Percentiles rank a stretch among this genome's conserved stretches.
Evolutionary conservation across 129 eudicot genomes (phyloP).

Genomic region (Escallonia rubra): DNA sequence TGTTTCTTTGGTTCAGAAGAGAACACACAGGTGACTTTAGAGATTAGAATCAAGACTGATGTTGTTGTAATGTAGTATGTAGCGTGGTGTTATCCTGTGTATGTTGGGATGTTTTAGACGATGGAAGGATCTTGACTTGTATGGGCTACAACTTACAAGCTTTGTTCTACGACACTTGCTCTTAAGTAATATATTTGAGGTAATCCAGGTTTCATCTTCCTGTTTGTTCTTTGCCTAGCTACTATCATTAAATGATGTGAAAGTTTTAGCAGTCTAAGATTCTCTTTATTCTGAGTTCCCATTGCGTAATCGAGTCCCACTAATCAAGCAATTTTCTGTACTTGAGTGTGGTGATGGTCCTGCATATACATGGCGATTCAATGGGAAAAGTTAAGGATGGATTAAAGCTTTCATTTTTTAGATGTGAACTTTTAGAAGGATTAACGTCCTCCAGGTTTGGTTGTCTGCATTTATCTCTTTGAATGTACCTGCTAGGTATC

Average conservation of each 20-base stretch:
- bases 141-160: conserved; percentile 13
- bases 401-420: not conserved
- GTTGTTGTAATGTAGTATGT: conserved; percentile 17
- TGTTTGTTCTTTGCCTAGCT: not conserved
- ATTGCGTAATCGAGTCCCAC: not conserved
- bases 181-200: conserved; percentile 1
- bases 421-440: not conserved
- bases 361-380: not conserved
- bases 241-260: not conserved
- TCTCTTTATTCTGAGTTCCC: not conserved
- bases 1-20: conserved; percentile 10
- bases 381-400: not conserved
- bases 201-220: not conserved
- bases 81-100: conserved; percentile 8
- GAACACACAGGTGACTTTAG: conserved; percentile 36
- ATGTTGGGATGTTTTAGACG: conserved; percentile 19
- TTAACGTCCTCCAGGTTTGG: not conserved
- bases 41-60: conserved; percentile 40
- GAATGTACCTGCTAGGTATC: not conserved
- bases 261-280: not conserved
- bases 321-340: too few relatives aligned
- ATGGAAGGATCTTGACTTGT: conserved; percentile 16
- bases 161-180: conserved; percentile 10
- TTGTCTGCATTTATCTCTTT: not conserved
- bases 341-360: not conserved